Evolutionary conservation across 352 stramenopile genomes (phyloP).

Genomic region (Pythium monospermum): DNA sequence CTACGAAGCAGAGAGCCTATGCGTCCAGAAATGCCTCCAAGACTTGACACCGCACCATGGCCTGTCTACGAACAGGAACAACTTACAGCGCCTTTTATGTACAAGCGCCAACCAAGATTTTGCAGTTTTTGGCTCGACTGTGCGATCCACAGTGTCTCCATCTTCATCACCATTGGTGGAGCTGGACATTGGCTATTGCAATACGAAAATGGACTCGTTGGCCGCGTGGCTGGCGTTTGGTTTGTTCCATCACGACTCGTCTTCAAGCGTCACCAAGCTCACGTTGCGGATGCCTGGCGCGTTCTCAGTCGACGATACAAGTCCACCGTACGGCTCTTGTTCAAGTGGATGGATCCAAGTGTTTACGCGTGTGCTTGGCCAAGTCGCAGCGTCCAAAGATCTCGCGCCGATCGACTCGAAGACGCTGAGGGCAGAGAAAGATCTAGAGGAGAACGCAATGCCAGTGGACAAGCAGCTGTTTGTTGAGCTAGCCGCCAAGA

Average conservation of each 20-base stretch:
- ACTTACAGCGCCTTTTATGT: background rate
- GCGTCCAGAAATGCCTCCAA: constrained; percentile 12
- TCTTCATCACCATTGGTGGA: background rate
- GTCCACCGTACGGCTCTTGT: constrained; percentile 3
- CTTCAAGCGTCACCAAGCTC: background rate
- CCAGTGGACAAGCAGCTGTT: background rate
- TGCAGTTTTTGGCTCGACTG: constrained; percentile 5
- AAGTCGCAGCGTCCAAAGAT: constrained; percentile 5
- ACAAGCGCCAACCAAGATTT: constrained; percentile 11
- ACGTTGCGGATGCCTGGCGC: constrained; percentile 13
- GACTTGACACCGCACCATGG: constrained; percentile 2
- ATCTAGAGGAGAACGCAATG: constrained; percentile 3
- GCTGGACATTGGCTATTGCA: background rate
- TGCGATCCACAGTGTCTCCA: constrained; percentile 13
- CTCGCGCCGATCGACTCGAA: constrained; percentile 14
- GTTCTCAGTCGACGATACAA: background rate
- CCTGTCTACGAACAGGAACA: background rate
- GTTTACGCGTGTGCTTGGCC: constrained; percentile 12
- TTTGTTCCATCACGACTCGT: constrained; percentile 10
- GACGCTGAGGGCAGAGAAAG: constrained; percentile 3
- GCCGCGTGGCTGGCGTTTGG: constrained; percentile 16
- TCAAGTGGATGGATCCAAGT: constrained; percentile 7
- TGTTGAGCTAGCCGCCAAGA: constrained; percentile 8
- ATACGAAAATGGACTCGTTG: background rate
- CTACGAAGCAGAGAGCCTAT: constrained; percentile 8